Evolutionary conservation across 2,329 filamentous ascomycete species (phyloP).

Genomic region (Penicillium hesseltinei): DNA sequence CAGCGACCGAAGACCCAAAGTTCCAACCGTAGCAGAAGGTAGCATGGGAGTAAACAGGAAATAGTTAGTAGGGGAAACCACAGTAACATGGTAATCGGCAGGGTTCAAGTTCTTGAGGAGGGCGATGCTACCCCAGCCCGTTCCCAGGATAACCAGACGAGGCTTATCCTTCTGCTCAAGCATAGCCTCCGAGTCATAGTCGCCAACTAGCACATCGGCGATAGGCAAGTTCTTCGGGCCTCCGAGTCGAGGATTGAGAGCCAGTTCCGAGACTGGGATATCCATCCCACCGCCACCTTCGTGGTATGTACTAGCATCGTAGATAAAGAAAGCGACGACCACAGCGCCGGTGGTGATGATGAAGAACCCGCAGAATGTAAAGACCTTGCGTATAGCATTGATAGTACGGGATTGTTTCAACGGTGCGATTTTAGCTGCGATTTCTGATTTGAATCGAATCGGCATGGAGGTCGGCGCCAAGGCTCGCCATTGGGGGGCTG

Average conservation of each 20-base stretch:
- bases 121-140: conserved; percentile 92
- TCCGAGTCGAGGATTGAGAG: conserved; percentile 74
- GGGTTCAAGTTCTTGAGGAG: conserved; percentile 85
- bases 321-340: conserved; percentile 83
- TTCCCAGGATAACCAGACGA: conserved; percentile 84
- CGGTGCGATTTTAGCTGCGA: conserved; percentile 22
- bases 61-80: conserved; percentile 92
- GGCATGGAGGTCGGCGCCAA: conserved; percentile 23
- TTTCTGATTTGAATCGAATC: conserved; percentile 35
- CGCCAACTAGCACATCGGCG: conserved; percentile 81
- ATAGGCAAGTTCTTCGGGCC: conserved; percentile 96
- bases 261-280: conserved; percentile 78
- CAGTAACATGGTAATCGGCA: conserved; percentile 91
- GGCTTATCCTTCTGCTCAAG: conserved; percentile 79
- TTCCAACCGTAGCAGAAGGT: conserved; percentile 93
- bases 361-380: conserved; percentile 72
- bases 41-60: conserved; percentile 99
- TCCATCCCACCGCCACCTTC: conserved; percentile 66
- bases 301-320: conserved; percentile 88
- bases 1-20: conserved; percentile 82
- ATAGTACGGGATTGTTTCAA: conserved; percentile 34
- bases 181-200: conserved; percentile 74
- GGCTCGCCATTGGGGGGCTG: conserved; percentile 20
- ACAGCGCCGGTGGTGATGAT: conserved; percentile 67
- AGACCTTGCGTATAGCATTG: conserved; percentile 64